These are phyloP conservation scores for Golubevia pallescens DNA, from an alignment of 1,284 basidiomycete genomes.

Conservation along the genomic window DNA sequence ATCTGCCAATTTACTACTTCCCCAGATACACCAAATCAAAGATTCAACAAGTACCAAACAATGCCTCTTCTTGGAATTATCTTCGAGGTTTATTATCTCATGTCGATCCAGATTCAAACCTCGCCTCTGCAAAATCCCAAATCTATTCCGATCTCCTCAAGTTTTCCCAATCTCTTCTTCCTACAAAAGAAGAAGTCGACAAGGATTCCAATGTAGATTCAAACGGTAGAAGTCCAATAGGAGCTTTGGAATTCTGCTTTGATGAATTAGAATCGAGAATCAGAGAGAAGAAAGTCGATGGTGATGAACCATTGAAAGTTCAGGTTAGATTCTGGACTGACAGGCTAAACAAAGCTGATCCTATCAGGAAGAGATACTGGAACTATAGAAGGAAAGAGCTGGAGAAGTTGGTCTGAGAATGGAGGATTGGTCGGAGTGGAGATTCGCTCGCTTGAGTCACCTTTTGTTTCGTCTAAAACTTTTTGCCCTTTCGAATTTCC, in stretches of 20 bases:
- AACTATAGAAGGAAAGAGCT: slow-evolving; percentile 21
- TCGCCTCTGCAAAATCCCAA: not conserved
- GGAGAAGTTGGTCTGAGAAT: not conserved
- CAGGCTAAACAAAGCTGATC: slow-evolving; percentile 29
- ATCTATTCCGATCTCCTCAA: not conserved
- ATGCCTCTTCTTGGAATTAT: slow-evolving; percentile 52
- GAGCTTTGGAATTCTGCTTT: slow-evolving; percentile 51
- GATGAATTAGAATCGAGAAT: slow-evolving; percentile 17
- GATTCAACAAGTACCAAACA: slow-evolving; percentile 38
- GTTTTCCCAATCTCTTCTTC: slow-evolving; percentile 17
- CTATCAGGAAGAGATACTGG: slow-evolving; percentile 29
- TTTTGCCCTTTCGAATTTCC: too few species aligned
- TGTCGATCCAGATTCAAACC: slow-evolving; percentile 5
- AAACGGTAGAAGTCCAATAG: slow-evolving; percentile 16
- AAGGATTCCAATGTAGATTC: slow-evolving; percentile 23
- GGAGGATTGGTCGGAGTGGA: too few species aligned
- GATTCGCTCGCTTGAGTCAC: too few species aligned
- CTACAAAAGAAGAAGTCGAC: slow-evolving; percentile 18
- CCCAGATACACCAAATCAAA: slow-evolving; percentile 24
- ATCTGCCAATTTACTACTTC: too few species aligned
- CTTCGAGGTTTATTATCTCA: slow-evolving; percentile 24
- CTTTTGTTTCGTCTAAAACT: too few species aligned
- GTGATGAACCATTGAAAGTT: not conserved
- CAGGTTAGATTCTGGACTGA: not conserved
- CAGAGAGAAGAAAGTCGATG: not conserved